Evolutionary conservation across 805 yeast genomes (phyloP).

Genomic region (Saturnispora besseyi): DNA sequence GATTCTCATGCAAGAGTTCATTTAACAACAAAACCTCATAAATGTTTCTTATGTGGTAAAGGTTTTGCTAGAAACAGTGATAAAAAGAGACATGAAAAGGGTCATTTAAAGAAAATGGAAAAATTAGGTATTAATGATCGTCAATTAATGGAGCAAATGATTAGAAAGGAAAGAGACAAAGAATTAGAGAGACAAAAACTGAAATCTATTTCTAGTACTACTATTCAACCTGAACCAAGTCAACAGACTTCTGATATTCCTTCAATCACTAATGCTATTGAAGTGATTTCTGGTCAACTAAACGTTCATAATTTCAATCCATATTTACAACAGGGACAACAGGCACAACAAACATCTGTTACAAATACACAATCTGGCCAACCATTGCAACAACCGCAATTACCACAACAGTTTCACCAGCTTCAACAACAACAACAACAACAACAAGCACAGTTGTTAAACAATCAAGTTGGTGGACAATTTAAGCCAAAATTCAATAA

Average conservation of each 20-base stretch:
- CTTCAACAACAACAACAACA: background rate
- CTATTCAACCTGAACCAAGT: background rate
- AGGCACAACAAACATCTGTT: background rate
- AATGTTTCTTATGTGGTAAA: conserved; percentile 11
- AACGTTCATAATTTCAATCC: conserved; percentile 5
- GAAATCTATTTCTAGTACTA: conserved; percentile 6
- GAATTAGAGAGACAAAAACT: conserved; percentile 9
- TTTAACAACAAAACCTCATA: conserved; percentile 11
- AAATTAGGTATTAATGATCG: conserved; percentile 7
- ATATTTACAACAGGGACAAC: conserved; percentile 5
- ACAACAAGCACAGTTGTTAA: background rate
- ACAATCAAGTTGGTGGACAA: conserved; percentile 2
- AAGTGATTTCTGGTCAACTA: conserved; percentile 7
- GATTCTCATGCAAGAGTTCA: conserved; percentile 15
- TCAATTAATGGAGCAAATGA: conserved; percentile 8
- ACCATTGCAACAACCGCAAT: background rate
- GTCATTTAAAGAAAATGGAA: conserved; percentile 8
- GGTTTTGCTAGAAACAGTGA: conserved; percentile 15
- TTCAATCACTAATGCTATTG: conserved; percentile 6
- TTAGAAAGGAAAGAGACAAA: conserved; percentile 8
- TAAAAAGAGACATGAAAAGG: conserved; percentile 14
- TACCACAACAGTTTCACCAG: background rate
- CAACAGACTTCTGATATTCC: conserved; percentile 2
- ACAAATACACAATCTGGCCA: background rate
- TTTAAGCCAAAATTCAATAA: conserved; percentile 8